Evolutionary conservation across 306 rosid genomes (phyloP).

Genomic region (Senna siamea): DNA sequence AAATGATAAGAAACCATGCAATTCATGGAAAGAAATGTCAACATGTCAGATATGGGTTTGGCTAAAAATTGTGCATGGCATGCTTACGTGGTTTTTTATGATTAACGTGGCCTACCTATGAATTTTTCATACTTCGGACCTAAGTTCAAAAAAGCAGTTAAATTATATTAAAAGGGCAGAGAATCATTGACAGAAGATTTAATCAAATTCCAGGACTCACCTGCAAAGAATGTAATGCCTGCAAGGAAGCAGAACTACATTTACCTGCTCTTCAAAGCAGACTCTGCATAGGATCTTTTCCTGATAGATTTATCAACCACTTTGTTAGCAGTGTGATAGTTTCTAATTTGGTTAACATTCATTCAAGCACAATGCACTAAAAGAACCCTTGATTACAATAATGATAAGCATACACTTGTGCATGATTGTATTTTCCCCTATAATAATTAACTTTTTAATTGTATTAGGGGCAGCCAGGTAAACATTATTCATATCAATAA

Average conservation of each 20-base stretch:
- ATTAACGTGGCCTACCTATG: neutral
- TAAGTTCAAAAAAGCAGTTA: neutral
- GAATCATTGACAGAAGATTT: conserved; percentile 7
- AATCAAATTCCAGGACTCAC: too few relatives aligned
- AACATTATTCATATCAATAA: neutral
- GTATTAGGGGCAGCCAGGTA: neutral
- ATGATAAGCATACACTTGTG: neutral
- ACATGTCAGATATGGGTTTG: neutral
- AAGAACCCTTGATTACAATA: neutral
- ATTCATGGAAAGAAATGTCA: too few relatives aligned
- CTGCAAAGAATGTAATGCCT: conserved; percentile 89
- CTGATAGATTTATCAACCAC: conserved; percentile 51
- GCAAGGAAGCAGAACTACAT: conserved; percentile 83
- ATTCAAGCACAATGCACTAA: conserved; percentile 28
- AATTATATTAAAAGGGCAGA: neutral
- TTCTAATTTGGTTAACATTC: neutral
- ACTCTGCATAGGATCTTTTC: conserved; percentile 89
- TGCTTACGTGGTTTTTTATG: neutral
- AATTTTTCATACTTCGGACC: neutral
- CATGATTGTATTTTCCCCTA: conserved; percentile 3
- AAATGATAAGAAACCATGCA: neutral
- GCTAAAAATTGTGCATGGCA: neutral
- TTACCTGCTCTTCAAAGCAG: conserved; percentile 86
- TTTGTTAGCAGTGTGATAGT: conserved; percentile 27
- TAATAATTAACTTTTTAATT: neutral